Evolutionary conservation across 345 rosid genomes (phyloP).

Genomic region (Salix udensis): DNA sequence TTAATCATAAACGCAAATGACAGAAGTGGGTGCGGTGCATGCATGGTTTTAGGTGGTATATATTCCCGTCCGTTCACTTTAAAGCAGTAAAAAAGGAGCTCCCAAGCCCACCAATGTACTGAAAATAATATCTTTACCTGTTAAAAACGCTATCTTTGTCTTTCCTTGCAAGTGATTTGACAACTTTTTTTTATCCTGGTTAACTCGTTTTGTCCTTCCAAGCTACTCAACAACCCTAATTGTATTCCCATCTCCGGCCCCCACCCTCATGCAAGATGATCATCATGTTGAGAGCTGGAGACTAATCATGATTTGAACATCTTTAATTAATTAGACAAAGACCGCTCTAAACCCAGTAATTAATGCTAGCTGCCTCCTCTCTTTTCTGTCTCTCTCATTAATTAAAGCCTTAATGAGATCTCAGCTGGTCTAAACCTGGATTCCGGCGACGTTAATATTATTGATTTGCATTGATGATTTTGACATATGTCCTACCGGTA

Average conservation of each 20-base stretch:
- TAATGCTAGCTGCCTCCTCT: background rate
- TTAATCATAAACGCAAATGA: no score
- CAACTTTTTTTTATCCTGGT: background rate
- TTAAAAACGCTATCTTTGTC: background rate
- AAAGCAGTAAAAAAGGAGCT: background rate
- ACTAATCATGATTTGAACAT: no score
- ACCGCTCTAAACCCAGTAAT: background rate
- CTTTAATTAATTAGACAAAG: background rate
- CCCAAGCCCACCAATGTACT: background rate
- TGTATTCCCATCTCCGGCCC: background rate
- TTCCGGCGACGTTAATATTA: background rate
- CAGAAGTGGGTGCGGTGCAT: background rate
- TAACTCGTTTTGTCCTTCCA: slow-evolving; percentile 28
- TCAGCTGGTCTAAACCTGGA: background rate
- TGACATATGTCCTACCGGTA: background rate
- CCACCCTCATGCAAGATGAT: background rate
- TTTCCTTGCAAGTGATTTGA: slow-evolving; percentile 35
- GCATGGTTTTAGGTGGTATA: background rate
- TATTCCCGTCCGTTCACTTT: background rate
- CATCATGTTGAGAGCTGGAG: no score
- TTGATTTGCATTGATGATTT: background rate
- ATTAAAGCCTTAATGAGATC: background rate
- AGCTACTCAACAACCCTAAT: slow-evolving; percentile 33
- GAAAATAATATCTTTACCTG: background rate
- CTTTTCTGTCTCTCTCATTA: background rate